Base-by-base conservation (phyloP, 2,329 filamentous ascomycete species). In the Epichloe amarillans region DNA sequence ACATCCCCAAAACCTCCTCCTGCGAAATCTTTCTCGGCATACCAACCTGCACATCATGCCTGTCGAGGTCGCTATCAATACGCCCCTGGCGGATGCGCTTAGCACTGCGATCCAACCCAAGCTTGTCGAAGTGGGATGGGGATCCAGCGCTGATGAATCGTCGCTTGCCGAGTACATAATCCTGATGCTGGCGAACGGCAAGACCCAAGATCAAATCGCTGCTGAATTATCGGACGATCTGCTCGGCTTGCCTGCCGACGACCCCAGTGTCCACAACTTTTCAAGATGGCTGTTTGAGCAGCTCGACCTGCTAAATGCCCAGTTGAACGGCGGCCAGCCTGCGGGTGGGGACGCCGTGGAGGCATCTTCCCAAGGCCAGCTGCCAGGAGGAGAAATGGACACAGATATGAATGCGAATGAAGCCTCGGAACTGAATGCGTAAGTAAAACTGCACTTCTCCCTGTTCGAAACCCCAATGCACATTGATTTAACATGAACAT, bases 111-210 rank as follows among this genome's bases (percentile, higher is more conserved):
- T 97, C 56, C 87, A 93, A 69, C 85, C 88, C 35, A 97, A 97
- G 72, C 76, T 98, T 52, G 80, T 88, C 53, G 91, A 98, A 69
- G 84, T 90, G 58, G 91, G 90, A 61, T 97, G 93, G 91, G 89
- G 83, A 55, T 83, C 85, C 33, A 84, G 84, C 58, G 86, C 84
- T 54, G 70, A 71, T 51, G 85, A 88, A 59, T 88, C 91, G 66
- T 83, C 84, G 38, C 79, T 98, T 53, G 84, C 89, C 53, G 93
- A 98, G 71, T 98, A 97, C 71, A 93, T 98, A 58, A 85, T 97
- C 53, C 80, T 97, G 56, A 96, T 97, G 91, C 79, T 98, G 35
- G 88, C 88, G 55, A 97, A 96, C 69, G 88, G 90, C 61, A 96
- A 95, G 69, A 89, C 86, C 4, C 84, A 95, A 65, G 82, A 90